Conservation (phyloP, 352 stramenopile genomes). For the Globisporangium polare region DNA sequence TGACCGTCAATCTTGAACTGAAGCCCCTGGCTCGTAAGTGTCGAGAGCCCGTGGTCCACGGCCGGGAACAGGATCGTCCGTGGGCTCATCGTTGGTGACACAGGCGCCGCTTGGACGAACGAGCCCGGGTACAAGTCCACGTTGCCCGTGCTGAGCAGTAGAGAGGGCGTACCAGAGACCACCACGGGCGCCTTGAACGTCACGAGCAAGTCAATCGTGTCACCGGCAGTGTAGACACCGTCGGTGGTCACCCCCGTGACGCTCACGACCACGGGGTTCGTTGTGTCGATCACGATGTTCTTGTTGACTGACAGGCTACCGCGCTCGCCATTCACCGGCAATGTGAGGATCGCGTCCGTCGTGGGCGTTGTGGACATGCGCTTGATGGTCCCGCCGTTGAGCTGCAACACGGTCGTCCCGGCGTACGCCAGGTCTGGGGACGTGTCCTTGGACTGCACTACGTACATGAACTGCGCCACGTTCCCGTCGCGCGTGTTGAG, state of each 20-base stretch:
- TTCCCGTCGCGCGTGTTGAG: slow-evolving; percentile 20
- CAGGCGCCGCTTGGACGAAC: slow-evolving; percentile 40
- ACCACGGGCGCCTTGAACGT: slow-evolving; percentile 56
- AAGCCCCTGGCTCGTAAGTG: slow-evolving; percentile 26
- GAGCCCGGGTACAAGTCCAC: slow-evolving; percentile 53
- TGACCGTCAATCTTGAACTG: slow-evolving; percentile 54
- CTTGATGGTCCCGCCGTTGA: slow-evolving; percentile 59
- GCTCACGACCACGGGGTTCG: slow-evolving; percentile 34
- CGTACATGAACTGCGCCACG: slow-evolving; percentile 67
- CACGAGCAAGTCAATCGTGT: slow-evolving; percentile 52
- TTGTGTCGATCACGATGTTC: slow-evolving; percentile 74
- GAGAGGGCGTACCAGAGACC: slow-evolving; percentile 39
- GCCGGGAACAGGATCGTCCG: slow-evolving; percentile 52
- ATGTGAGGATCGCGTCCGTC: slow-evolving; percentile 41
- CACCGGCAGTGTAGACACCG: slow-evolving; percentile 59
- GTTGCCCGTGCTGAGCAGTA: slow-evolving; percentile 45
- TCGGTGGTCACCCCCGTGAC: slow-evolving; percentile 30
- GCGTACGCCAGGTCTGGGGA: slow-evolving; percentile 65
- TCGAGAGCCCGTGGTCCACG: slow-evolving; percentile 47
- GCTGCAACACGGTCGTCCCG: slow-evolving; percentile 36
- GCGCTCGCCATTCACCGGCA: slow-evolving; percentile 48
- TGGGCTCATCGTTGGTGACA: neutral
- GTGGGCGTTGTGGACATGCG: slow-evolving; percentile 41
- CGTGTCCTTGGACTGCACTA: slow-evolving; percentile 67
- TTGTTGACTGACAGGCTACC: slow-evolving; percentile 65